Conservation (phyloP, 1,139 yeast genomes). For the Diutina catenulata region DNA sequence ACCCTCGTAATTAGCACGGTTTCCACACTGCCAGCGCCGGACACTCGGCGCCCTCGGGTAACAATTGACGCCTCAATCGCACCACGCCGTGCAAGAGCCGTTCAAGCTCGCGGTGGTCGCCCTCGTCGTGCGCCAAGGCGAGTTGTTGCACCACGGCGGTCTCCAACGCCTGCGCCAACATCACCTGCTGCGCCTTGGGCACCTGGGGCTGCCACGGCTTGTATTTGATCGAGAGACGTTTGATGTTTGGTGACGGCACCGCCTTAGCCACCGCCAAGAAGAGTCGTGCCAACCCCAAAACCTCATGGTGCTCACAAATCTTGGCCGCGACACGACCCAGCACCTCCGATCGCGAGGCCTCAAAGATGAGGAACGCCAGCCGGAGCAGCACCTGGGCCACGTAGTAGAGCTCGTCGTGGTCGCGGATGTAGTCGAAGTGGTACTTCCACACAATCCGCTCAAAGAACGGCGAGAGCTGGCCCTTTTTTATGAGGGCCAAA, state of each 20-base stretch:
- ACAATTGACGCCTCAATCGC: too few relatives aligned
- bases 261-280: background rate
- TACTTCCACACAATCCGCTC: constrained; percentile 34
- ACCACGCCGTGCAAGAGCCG: too few relatives aligned
- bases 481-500: constrained; percentile 17
- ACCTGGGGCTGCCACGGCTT: constrained; percentile 1
- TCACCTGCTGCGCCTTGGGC: background rate
- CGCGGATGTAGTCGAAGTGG: constrained; percentile 23
- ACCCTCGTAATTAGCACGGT: too few relatives aligned
- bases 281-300: background rate
- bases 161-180: background rate
- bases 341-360: constrained; percentile 14
- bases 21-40: too few relatives aligned
- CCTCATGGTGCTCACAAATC: too few relatives aligned
- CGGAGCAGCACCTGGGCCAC: constrained; percentile 16
- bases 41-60: too few relatives aligned
- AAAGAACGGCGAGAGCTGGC: constrained; percentile 22
- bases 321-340: background rate
- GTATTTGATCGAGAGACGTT: constrained; percentile 1
- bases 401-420: constrained; percentile 16
- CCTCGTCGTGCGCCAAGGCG: background rate
- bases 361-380: constrained; percentile 31
- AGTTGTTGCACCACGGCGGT: background rate
- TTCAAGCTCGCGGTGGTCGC: background rate
- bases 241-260: background rate